Evolutionary conservation across 495 filamentous ascomycete species (phyloP).

Genomic region (Xylaria grammica): DNA sequence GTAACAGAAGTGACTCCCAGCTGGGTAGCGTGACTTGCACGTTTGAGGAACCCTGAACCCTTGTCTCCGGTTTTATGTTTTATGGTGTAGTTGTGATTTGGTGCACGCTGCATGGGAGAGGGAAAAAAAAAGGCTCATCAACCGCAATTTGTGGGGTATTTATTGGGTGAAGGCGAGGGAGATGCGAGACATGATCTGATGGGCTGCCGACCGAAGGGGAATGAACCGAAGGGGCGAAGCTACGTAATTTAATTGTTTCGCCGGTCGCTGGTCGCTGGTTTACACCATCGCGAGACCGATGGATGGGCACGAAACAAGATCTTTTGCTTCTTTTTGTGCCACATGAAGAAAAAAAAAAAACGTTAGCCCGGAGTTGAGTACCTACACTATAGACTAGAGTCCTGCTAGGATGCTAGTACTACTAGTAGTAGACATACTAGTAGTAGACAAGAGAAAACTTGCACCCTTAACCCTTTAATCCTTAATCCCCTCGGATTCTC

Average conservation of each 20-base stretch:
- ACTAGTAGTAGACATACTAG: neutral
- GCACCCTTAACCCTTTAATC: too few species aligned
- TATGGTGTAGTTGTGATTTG: too few species aligned
- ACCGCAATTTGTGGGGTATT: neutral
- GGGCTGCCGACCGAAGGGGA: neutral
- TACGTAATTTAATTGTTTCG: neutral
- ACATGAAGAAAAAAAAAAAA: neutral
- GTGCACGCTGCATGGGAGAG: too few species aligned
- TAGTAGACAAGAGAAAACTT: neutral
- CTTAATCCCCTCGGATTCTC: conserved; percentile 11
- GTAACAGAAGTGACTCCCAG: neutral
- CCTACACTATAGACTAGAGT: too few species aligned
- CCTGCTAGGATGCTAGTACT: too few species aligned
- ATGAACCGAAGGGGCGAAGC: conserved; percentile 12
- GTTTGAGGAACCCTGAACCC: neutral
- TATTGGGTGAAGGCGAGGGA: neutral
- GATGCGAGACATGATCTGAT: neutral
- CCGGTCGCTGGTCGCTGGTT: neutral
- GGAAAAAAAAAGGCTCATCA: conserved; percentile 1
- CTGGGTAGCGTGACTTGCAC: neutral
- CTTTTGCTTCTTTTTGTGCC: neutral
- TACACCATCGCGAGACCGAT: conserved; percentile 1
- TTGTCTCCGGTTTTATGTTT: too few species aligned
- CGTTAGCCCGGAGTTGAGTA: too few species aligned
- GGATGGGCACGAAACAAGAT: conserved; percentile 8